Conservation (phyloP, 1,284 basidiomycete genomes). For the Boletus smithii region DNA sequence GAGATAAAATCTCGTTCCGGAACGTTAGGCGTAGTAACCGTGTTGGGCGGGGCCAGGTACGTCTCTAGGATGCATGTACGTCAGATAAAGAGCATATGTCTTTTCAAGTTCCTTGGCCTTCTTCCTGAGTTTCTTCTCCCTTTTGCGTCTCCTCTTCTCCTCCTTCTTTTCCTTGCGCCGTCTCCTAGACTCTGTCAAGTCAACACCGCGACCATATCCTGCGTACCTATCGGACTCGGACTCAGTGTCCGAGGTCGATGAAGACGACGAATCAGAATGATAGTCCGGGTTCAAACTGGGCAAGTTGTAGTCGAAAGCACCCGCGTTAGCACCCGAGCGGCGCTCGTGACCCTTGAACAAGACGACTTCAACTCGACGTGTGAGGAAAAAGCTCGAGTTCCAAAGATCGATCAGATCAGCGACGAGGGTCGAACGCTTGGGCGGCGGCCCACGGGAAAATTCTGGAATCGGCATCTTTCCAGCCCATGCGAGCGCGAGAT, state of each 20-base stretch:
- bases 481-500: conserved; percentile 66
- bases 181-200: conserved; percentile 47
- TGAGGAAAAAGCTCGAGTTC: conserved; percentile 70
- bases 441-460: conserved; percentile 42
- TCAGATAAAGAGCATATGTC: conserved; percentile 60
- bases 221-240: conserved; percentile 41
- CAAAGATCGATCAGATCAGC: conserved; percentile 71
- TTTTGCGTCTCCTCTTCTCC: conserved; percentile 56
- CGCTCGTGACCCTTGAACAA: conserved; percentile 74
- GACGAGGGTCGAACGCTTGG: conserved; percentile 57
- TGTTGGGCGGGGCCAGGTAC: conserved; percentile 19
- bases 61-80: conserved; percentile 43
- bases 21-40: conserved; percentile 27
- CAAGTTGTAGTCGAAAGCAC: conserved; percentile 52
- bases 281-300: conserved; percentile 45
- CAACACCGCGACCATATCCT: conserved; percentile 38
- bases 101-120: conserved; percentile 57
- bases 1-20: background rate
- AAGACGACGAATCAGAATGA: conserved; percentile 38
- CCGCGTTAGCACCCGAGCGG: conserved; percentile 58
- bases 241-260: conserved; percentile 38
- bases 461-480: conserved; percentile 64
- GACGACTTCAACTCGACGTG: conserved; percentile 67
- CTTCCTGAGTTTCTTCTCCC: conserved; percentile 58
- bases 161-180: conserved; percentile 50